Base-by-base conservation (phyloP, 805 yeast species). In the Hanseniaspora hatyaiensis region DNA sequence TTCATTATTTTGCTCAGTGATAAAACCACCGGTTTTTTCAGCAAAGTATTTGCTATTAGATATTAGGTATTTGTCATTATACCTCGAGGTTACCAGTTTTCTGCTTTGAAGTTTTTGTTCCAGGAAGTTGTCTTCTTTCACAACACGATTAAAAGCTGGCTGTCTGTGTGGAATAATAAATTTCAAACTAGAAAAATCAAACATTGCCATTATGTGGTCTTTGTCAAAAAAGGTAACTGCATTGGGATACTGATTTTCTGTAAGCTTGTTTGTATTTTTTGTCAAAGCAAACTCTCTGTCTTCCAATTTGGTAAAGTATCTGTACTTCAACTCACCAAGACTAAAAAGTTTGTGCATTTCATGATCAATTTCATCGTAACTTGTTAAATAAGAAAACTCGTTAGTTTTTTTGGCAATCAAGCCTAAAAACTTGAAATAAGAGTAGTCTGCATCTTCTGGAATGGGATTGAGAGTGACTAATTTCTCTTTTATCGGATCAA, bases 391-490 rank as follows among this genome's bases (percentile, higher is more conserved):
- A 8, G 22, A 15, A 4, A 37, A 26, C 29, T 37, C 9, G 31
- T 37, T 26, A 22, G 18, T 2, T 55, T 51, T 34, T 15, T 48
- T 53, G 16, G 56, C 53, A n/a, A 64, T 64, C 2, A 52, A 48
- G 3, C 74, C 77, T 52, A 66, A 62, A 36, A 73, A 70, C 8
- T 65, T 57, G 18, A 60, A 64, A 58, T 22, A 57, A 50, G 4
- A 55, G 44, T 2, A 58, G 46, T 4, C 40, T 1, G 59, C 57
- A 3, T 60, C 65, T 0, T 60, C 64, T 0, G 82, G 79, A 11
- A 80, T 65, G 3, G 71, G 73, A 54, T 74, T 76, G 53, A 89
- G 66, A 29, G 84, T 75, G 1, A 71, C 69, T n/a, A 85, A 64
- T 32, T 55, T 45, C 34, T 69, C 56, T 1, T 58, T 52, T 1